phyloP scores from a whole-genome alignment of 805 yeast genomes.

The Lachancea dasiensis region DNA sequence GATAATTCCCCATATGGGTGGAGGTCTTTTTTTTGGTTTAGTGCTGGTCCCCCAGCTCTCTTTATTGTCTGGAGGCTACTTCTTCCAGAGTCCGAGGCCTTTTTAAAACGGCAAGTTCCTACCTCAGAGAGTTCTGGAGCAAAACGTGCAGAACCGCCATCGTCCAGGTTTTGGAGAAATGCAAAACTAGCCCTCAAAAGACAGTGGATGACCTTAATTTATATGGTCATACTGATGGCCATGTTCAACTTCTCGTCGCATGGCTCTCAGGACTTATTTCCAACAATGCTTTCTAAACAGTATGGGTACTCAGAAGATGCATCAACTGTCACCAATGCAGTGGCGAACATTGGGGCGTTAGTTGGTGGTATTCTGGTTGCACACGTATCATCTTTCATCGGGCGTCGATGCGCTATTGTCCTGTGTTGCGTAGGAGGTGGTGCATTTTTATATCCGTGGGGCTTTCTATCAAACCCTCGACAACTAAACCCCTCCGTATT shows the following conservation, averaged over 20 bases:
- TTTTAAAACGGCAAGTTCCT: conserved; percentile 35
- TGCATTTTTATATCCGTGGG: conserved; percentile 60
- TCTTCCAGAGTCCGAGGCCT: conserved; percentile 51
- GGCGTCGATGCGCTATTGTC: conserved; percentile 57
- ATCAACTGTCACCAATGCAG: conserved; percentile 54
- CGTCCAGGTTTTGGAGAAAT: conserved; percentile 32
- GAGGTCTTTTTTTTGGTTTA: conserved; percentile 65
- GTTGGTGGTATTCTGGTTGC: conserved; percentile 58
- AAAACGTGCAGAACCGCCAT: conserved; percentile 23
- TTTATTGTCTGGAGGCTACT: conserved; percentile 38
- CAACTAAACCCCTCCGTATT: conserved; percentile 56
- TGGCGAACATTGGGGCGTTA: conserved; percentile 66
- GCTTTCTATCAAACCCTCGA: conserved; percentile 39
- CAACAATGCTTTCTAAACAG: conserved; percentile 54
- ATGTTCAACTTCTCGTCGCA: conserved; percentile 68
- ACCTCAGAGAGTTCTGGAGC: conserved; percentile 26
- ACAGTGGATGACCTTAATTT: conserved; percentile 56
- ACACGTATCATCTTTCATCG: conserved; percentile 61
- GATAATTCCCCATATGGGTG: conserved; percentile 48
- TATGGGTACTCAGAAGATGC: conserved; percentile 40
- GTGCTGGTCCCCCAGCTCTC: conserved; percentile 50
- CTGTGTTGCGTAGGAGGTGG: conserved; percentile 52
- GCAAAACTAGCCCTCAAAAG: conserved; percentile 34
- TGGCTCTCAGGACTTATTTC: conserved; percentile 70
- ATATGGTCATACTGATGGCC: conserved; percentile 53